Percentiles rank a stretch among this genome's conserved stretches.
Evolutionary conservation across 306 rosid genomes (phyloP).

Genomic region (Quercus variabilis): DNA sequence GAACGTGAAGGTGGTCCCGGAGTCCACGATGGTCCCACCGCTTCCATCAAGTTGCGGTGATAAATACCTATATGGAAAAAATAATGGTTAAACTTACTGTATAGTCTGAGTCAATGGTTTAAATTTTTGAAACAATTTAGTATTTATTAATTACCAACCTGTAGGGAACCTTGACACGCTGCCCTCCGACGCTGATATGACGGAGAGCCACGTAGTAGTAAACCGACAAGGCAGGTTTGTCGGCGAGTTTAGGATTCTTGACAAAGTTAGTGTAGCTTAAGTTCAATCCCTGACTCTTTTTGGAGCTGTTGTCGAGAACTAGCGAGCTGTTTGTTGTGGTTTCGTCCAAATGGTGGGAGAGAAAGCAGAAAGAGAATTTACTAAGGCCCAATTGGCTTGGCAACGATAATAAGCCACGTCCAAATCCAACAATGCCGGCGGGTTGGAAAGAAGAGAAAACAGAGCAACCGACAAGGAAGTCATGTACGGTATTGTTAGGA

Average conservation of each 20-base stretch:
- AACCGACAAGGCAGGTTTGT: background rate
- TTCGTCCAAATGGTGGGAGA: constrained; percentile 3
- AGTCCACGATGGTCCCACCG: background rate
- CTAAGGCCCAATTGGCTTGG: background rate
- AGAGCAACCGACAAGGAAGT: constrained; percentile 3
- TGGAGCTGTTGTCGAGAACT: background rate
- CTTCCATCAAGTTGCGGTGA: background rate
- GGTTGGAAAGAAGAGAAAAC: background rate
- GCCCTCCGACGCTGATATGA: background rate
- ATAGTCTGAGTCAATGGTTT: too few species aligned
- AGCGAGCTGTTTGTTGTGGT: background rate
- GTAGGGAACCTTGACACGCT: background rate
- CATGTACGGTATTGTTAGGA: background rate
- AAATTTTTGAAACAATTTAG: too few species aligned
- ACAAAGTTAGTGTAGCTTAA: background rate
- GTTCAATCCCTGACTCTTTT: background rate
- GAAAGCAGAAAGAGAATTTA: background rate
- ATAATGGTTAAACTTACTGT: too few species aligned
- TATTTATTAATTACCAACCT: background rate
- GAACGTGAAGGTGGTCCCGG: constrained; percentile 9
- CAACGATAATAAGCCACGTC: background rate
- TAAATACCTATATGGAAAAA: background rate
- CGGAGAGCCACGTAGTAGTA: background rate
- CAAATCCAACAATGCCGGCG: background rate
- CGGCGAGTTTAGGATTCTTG: background rate